Evolutionary conservation across 2,329 filamentous ascomycete species (phyloP), one percentile per base, ranked within the genome.

Genomic region (Phialophora expanda): DNA sequence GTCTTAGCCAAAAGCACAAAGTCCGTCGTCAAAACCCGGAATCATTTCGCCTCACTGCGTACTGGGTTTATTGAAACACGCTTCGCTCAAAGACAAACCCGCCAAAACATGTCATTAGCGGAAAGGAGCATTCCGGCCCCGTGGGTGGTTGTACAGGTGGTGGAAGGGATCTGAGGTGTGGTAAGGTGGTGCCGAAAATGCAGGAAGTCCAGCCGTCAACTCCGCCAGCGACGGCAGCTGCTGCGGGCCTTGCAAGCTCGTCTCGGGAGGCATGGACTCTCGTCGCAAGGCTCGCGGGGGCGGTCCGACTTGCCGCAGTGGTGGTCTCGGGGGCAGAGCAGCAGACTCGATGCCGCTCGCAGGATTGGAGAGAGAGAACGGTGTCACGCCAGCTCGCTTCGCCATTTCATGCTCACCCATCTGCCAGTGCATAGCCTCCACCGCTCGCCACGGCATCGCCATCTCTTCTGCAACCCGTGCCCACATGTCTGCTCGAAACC

Each of bases 401-500:
- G 93, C 93, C 92, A 99, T 98, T 73, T 98, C 95, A 72, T 89
- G 84, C 77, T 97, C 92, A 69, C 94, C 94, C 62, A 99, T 84
- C 75, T 96, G 91, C 94, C 95, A 99, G 79, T 98, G 95, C 93
- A 97, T 97, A 4, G 92, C 93, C 79, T 99, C 94, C 56, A 92
- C 94, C 20, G 95, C 93, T 74, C 95, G 87, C 94, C 94, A 98
- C 41, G 94, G 95, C 64, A 97, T 89, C 32, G 89, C 89, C 89
- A 99, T 94, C 78, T 98, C 94, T 77, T 95, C 92, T 50, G 93
- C 93, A 24, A 98, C 91, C 75, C 94, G 95, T 66, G 91, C 89
- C 94, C 94, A 99, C 92, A 98, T 98, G 76, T 98, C 93, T 69
- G 91, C 88, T 79, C 97, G 97, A 83, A 97, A 97, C 78, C 94